These are phyloP conservation scores for Zalaria obscura DNA, from an alignment of 2,329 filamentous ascomycete species.

Conservation along the genomic window DNA sequence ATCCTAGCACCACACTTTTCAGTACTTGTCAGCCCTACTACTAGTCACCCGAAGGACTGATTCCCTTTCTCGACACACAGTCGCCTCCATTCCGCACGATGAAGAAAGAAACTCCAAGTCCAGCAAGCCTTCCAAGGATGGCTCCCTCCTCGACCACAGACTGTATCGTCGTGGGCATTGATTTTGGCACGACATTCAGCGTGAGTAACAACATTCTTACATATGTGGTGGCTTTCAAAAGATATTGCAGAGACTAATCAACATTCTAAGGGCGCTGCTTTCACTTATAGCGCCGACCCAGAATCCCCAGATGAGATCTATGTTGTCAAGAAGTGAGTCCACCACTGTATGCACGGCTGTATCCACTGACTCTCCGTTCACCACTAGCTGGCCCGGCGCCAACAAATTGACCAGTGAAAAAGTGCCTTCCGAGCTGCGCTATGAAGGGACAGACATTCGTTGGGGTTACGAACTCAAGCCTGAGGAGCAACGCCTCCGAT, in stretches of 20 bases:
- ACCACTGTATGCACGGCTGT: not conserved
- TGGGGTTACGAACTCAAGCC: constrained; percentile 78
- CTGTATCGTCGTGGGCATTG: constrained; percentile 49
- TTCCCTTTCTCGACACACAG: too few relatives aligned
- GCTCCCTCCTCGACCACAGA: not conserved
- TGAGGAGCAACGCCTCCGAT: constrained; percentile 60
- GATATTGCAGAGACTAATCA: not conserved
- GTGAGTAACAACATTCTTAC: not conserved
- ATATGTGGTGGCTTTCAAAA: too few relatives aligned
- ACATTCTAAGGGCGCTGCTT: constrained; percentile 41
- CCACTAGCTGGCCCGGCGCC: constrained; percentile 55
- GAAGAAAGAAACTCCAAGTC: too few relatives aligned
- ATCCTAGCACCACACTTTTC: too few relatives aligned
- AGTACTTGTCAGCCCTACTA: too few relatives aligned
- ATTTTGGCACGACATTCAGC: constrained; percentile 73
- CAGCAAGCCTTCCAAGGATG: not conserved
- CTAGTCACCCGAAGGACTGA: too few relatives aligned
- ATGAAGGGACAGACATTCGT: constrained; percentile 43
- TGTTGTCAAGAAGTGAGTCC: constrained; percentile 55
- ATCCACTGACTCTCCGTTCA: not conserved
- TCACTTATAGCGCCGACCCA: constrained; percentile 48
- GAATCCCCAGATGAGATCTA: constrained; percentile 61
- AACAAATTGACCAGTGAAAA: constrained; percentile 83
- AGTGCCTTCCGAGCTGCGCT: constrained; percentile 63
- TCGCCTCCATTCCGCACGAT: too few relatives aligned